Conservation (phyloP, 75 land plant species). For the Azolla pinnata region DNA sequence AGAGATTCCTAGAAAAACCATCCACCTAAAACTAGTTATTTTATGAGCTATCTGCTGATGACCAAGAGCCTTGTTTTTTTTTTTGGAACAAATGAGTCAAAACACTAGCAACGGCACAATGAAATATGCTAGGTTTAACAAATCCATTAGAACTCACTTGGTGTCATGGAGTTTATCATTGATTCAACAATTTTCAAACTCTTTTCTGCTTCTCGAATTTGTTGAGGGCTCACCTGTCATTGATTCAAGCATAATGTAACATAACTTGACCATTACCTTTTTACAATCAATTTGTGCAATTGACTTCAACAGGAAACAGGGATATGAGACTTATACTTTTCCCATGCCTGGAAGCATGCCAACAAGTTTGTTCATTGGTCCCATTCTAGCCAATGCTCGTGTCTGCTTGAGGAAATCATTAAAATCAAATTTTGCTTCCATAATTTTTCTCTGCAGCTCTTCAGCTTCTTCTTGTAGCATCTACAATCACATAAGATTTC, state of each 20-base stretch:
- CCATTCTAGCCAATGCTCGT: constrained; percentile 83
- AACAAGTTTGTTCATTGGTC: constrained; percentile 78
- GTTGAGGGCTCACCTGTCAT: constrained; percentile 92
- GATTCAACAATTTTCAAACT: constrained; percentile 80
- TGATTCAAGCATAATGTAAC: too few relatives aligned
- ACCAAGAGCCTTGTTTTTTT: too few relatives aligned
- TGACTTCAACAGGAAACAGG: too few relatives aligned
- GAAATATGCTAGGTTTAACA: not conserved
- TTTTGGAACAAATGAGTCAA: too few relatives aligned
- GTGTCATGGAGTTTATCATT: constrained; percentile 95
- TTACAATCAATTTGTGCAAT: too few relatives aligned
- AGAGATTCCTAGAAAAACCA: too few relatives aligned
- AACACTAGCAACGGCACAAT: not conserved
- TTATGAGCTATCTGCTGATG: too few relatives aligned
- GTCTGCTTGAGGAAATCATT: constrained; percentile 96
- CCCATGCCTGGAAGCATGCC: constrained; percentile 99
- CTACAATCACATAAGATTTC: constrained; percentile 24
- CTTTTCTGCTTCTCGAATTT: constrained; percentile 95
- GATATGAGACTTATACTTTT: too few relatives aligned
- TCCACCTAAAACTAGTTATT: too few relatives aligned
- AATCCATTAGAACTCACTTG: constrained; percentile 32
- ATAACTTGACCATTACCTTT: too few relatives aligned
- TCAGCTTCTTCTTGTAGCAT: constrained; percentile 97
- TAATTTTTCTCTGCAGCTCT: constrained; percentile 84
- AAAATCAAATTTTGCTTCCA: constrained; percentile 97